A percentile compares a stretch with the other conserved stretches of the same genome.
phyloP scores from a whole-genome alignment of 768 basidiomycete species.

The Pleurotus giganteus region DNA sequence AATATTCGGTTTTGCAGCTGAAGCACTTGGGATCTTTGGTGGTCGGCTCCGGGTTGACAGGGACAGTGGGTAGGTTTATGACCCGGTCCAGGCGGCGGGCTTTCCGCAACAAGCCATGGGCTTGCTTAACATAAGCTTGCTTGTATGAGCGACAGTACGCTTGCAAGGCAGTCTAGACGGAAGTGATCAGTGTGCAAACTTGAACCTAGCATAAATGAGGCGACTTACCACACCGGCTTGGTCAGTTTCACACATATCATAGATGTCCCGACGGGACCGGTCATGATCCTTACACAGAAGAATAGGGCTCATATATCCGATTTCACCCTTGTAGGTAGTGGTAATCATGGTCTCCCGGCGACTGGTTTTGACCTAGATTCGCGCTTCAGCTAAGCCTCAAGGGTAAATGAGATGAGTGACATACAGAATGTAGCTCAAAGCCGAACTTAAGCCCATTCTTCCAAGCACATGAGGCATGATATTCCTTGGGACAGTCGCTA shows the following conservation, averaged over 20 bases:
- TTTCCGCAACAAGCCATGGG: slow-evolving; percentile 86
- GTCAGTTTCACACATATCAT: slow-evolving; percentile 84
- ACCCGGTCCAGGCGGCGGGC: slow-evolving; percentile 80
- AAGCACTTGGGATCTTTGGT: slow-evolving; percentile 47
- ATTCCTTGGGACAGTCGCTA: slow-evolving; percentile 75
- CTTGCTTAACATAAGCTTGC: slow-evolving; percentile 64
- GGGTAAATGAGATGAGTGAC: slow-evolving; percentile 20
- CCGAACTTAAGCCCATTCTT: slow-evolving; percentile 79
- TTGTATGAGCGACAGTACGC: slow-evolving; percentile 87
- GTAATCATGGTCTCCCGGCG: slow-evolving; percentile 63
- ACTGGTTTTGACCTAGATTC: slow-evolving; percentile 68
- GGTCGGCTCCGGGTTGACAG: slow-evolving; percentile 16
- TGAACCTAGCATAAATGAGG: not conserved
- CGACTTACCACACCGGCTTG: slow-evolving; percentile 74
- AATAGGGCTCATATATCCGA: slow-evolving; percentile 76
- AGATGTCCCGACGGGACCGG: slow-evolving; percentile 60
- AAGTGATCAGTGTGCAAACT: slow-evolving; percentile 5
- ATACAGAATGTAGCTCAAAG: slow-evolving; percentile 85
- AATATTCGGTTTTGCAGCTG: slow-evolving; percentile 65
- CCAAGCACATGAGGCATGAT: slow-evolving; percentile 93
- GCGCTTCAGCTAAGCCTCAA: not conserved
- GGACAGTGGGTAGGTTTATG: slow-evolving; percentile 42
- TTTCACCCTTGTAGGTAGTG: slow-evolving; percentile 74
- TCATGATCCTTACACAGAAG: slow-evolving; percentile 81
- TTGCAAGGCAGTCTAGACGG: slow-evolving; percentile 78